phyloP scores from a whole-genome alignment of 371 early-diverging fungal species.

The Apophysomyces ossiformis region DNA sequence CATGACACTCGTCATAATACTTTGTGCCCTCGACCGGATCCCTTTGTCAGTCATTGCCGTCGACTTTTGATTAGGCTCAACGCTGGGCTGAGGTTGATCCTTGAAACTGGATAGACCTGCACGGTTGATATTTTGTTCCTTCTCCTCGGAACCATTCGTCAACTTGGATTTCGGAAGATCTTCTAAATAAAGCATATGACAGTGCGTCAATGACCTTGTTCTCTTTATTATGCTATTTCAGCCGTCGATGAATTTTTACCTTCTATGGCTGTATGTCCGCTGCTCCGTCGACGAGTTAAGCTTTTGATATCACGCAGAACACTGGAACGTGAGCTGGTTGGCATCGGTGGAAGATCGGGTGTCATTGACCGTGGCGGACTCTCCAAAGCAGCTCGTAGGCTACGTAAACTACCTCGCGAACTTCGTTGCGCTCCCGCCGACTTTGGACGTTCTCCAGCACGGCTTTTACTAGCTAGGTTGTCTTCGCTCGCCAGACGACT shows the following conservation, averaged over 20 bases:
- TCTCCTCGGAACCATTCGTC: background rate
- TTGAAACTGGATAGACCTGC: background rate
- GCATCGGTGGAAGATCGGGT: conserved; percentile 28
- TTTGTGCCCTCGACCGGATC: conserved; percentile 31
- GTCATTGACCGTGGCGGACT: conserved; percentile 12
- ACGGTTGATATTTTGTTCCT: conserved; percentile 1
- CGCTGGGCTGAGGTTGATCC: background rate
- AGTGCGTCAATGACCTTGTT: too few species aligned
- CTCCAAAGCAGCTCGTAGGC: conserved; percentile 16
- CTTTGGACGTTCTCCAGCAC: conserved; percentile 21
- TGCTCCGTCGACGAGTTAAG: conserved; percentile 36
- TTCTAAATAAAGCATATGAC: background rate
- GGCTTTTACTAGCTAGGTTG: conserved; percentile 9
- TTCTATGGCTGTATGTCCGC: conserved; percentile 1
- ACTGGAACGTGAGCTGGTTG: conserved; percentile 41
- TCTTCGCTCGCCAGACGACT: conserved; percentile 17
- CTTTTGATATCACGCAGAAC: conserved; percentile 43
- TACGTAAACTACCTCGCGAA: conserved; percentile 28
- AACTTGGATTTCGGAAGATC: conserved; percentile 3
- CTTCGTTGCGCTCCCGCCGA: conserved; percentile 26
- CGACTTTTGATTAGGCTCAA: conserved; percentile 6
- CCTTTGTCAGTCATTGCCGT: conserved; percentile 9
- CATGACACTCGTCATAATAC: conserved; percentile 32
- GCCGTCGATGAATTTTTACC: background rate
- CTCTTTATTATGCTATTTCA: too few species aligned